Base-by-base conservation (phyloP, 73 alveolate genomes). In the Paramecium bursaria region DNA sequence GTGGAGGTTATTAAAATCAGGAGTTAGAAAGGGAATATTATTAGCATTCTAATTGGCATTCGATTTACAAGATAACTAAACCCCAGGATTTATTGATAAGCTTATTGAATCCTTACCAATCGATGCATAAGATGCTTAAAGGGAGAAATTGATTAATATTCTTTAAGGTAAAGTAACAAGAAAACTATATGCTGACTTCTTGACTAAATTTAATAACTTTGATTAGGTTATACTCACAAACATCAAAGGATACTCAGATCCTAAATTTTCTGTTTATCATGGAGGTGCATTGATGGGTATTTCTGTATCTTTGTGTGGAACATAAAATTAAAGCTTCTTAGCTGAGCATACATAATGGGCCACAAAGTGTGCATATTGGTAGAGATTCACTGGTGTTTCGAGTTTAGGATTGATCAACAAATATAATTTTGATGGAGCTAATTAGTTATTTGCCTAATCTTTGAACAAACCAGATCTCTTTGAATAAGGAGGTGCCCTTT, bases 331-430 rank as follows among this genome's bases (percentile, higher is more conserved):
- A 75, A 0, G 86, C 44, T 90, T 93, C 86, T 55, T 95, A 73
- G 75, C 97, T 90, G 93, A 94, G 48, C 86, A 92, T 87, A 26
- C 86, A 67, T 2, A 86, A 91, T 95, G 97, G 93, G 95, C 93
- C 23, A 87, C 96, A 11, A 87, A 91, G 51, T 97, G 96, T 15
- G 91, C 95, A 14, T 93, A 95, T 79, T 67, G 82, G 82, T 67
- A 67, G 44, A 67, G 82, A 67, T 67, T 67, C 48, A 67, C 82
- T 21, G 82, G 60, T 67, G 44, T 57, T 6, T 79, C 35, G 47
- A 73, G 97, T 26, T 60, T 95, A 39, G 99, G 99, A 44, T 94
- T 94, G 93, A 94, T 92, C 46, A 97, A 95, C 48, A 88, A 87
- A 93, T 97, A 97, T 23, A 88, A 95, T 57, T 77, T 85, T 11